Percentiles rank a stretch among this genome's conserved stretches.
Evolutionary conservation across 768 basidiomycete species (phyloP).

Genomic region (Mycena vulgaris): DNA sequence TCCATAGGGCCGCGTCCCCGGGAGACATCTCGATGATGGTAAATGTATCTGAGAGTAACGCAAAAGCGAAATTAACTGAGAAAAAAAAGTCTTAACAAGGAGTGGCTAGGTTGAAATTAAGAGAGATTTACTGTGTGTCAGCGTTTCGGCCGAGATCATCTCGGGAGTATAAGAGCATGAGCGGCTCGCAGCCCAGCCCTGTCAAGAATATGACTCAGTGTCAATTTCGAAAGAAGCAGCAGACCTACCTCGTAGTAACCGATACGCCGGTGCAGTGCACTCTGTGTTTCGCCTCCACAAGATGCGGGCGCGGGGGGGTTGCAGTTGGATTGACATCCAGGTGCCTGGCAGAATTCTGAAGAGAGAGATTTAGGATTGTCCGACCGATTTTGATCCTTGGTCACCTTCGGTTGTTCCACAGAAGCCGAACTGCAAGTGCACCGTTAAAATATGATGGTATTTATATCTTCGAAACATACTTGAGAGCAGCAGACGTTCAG

Average conservation of each 20-base stretch:
- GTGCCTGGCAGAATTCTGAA: too few species aligned
- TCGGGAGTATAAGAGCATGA: constrained; percentile 40
- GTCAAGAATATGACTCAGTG: neutral
- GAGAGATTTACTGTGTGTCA: constrained; percentile 41
- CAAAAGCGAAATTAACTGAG: constrained; percentile 36
- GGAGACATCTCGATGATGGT: constrained; percentile 42
- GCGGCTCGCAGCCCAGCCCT: constrained; percentile 31
- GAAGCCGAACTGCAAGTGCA: too few species aligned
- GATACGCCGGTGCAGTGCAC: constrained; percentile 42
- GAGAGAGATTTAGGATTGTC: too few species aligned
- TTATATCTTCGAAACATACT: neutral
- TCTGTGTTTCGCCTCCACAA: constrained; percentile 39
- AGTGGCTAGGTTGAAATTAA: constrained; percentile 34
- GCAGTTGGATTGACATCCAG: too few species aligned
- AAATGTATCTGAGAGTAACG: constrained; percentile 41
- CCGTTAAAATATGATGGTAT: too few species aligned
- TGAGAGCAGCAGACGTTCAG: constrained; percentile 18
- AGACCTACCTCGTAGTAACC: constrained; percentile 43
- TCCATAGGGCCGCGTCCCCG: constrained; percentile 40
- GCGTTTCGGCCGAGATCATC: constrained; percentile 39
- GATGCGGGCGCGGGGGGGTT: too few species aligned
- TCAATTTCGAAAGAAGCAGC: too few species aligned
- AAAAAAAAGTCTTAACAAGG: neutral
- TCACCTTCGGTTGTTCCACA: too few species aligned
- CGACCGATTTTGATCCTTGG: too few species aligned